Evolutionary conservation across 164 flowering plant species (phyloP).

Genomic region (Vitis vinifera): DNA sequence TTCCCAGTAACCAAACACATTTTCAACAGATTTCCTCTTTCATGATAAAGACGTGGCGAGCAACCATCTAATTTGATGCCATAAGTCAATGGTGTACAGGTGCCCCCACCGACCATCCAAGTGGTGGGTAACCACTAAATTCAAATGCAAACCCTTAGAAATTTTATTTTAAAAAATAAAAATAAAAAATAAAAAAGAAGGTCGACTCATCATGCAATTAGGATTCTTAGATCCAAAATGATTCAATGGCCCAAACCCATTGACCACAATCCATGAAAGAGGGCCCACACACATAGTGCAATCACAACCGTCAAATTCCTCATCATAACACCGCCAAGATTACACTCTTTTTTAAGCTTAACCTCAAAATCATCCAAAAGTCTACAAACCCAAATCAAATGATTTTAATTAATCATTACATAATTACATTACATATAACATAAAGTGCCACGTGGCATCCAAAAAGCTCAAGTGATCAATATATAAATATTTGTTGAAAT

Average conservation of each 20-base stretch:
- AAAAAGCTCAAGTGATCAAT: background rate
- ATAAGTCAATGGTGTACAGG: too few relatives aligned
- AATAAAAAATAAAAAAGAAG: background rate
- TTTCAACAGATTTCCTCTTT: background rate
- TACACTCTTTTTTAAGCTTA: background rate
- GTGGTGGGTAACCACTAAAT: slow-evolving; percentile 6
- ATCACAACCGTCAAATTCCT: background rate
- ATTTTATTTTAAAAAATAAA: background rate
- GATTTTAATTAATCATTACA: background rate
- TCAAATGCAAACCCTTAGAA: background rate
- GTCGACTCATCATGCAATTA: slow-evolving; percentile 5
- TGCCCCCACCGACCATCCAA: background rate
- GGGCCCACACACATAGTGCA: background rate
- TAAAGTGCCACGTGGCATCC: background rate
- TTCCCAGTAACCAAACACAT: too few relatives aligned
- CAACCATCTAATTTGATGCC: background rate
- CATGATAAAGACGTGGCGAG: background rate
- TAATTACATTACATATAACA: background rate
- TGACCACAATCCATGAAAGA: background rate
- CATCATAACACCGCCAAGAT: background rate
- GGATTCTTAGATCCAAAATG: slow-evolving; percentile 7
- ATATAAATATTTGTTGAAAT: background rate
- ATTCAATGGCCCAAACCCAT: background rate
- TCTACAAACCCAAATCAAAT: background rate
- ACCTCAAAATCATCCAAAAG: slow-evolving; percentile 1